These are phyloP conservation scores for Claviceps sp. DNA, from an alignment of 2,329 filamentous ascomycete species.

Conservation along the genomic window DNA sequence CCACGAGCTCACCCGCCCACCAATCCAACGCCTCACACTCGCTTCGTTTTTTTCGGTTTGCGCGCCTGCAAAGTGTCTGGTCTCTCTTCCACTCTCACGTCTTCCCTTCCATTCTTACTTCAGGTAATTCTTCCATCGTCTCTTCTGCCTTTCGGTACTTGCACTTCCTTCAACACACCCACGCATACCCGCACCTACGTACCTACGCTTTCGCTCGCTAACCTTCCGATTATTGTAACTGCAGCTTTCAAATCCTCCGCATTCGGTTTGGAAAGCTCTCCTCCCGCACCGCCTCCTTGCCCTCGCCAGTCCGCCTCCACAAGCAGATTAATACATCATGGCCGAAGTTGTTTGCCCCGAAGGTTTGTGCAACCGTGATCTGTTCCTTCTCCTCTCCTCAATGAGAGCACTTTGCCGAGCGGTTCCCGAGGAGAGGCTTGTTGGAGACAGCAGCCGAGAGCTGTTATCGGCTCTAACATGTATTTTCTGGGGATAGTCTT, in stretches of 20 bases:
- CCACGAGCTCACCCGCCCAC: conserved; percentile 4
- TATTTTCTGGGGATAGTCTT: background rate
- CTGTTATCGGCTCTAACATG: background rate
- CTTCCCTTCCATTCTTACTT: background rate
- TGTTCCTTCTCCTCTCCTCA: no score
- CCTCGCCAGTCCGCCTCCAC: background rate
- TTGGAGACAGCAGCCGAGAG: background rate
- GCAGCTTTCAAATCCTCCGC: background rate
- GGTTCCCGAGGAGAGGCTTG: background rate
- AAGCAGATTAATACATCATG: conserved; percentile 9
- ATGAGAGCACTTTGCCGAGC: no score
- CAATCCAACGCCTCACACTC: background rate
- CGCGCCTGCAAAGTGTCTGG: background rate
- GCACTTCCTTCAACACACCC: background rate
- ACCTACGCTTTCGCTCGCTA: background rate
- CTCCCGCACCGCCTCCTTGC: conserved; percentile 1
- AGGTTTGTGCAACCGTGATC: conserved; percentile 16
- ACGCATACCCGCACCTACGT: no score
- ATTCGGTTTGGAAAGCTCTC: background rate
- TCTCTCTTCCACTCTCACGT: background rate
- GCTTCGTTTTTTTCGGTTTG: background rate
- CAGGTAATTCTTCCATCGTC: background rate
- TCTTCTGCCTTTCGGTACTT: background rate
- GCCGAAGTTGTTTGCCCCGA: conserved; percentile 23
- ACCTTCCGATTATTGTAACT: background rate